Conservation (phyloP, 345 rosid genomes). For the Populus euphratica region DNA sequence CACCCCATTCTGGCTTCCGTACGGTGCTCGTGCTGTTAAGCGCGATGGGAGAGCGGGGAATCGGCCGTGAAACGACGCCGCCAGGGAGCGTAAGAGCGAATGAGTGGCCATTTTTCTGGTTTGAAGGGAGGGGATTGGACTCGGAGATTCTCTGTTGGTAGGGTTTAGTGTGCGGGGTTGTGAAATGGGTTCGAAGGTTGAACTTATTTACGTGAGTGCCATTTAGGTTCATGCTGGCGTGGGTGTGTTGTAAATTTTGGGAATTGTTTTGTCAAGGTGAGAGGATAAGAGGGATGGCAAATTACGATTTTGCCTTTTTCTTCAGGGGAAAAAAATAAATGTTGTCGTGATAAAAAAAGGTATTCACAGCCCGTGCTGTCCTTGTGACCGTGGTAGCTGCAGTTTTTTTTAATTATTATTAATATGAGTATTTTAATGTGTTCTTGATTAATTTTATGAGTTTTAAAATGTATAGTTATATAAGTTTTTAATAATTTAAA, state of each 20-base stretch:
- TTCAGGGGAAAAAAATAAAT: background rate
- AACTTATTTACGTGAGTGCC: conserved; percentile 3
- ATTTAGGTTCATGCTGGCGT: no score
- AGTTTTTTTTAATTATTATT: no score
- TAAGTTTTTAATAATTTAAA: no score
- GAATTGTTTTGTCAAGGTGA: background rate
- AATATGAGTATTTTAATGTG: no score
- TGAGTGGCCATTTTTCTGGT: conserved; percentile 42
- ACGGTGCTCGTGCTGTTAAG: conserved; percentile 28
- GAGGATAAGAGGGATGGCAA: background rate
- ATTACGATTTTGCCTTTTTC: background rate
- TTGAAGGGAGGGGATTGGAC: background rate
- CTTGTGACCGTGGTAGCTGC: background rate
- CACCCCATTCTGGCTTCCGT: conserved; percentile 19
- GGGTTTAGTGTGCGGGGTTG: background rate
- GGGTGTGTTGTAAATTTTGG: background rate
- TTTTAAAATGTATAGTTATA: no score
- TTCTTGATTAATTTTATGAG: no score
- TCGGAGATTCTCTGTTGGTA: background rate
- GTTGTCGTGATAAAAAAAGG: background rate
- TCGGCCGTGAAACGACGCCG: conserved; percentile 59
- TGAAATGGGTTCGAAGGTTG: background rate
- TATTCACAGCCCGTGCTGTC: background rate
- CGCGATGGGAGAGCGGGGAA: conserved; percentile 35
- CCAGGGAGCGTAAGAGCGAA: conserved; percentile 46